Evolutionary conservation across 257 asterid genomes (phyloP).

Genomic region (Misopates orontium): DNA sequence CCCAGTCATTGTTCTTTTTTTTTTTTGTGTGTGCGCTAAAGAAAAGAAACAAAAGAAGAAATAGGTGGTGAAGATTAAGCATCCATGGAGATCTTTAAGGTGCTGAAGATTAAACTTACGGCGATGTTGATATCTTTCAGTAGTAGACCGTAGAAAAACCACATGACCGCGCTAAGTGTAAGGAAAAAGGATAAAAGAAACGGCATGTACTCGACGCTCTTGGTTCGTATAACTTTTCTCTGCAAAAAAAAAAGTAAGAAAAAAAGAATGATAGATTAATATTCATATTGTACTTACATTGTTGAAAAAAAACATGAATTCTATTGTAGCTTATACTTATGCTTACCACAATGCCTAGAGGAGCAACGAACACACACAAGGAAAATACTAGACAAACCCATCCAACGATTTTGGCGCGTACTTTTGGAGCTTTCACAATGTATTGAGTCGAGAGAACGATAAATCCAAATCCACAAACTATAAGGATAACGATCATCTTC

Average conservation of each 20-base stretch:
- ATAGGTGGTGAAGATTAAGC: no score
- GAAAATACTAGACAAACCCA: conserved; percentile 69
- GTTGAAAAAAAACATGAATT: no score
- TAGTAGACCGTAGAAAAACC: conserved; percentile 65
- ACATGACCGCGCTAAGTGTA: conserved; percentile 63
- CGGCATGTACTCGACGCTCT: conserved; percentile 73
- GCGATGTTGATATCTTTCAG: conserved; percentile 43
- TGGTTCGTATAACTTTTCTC: conserved; percentile 60
- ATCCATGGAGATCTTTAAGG: no score
- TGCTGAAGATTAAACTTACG: conserved; percentile 24
- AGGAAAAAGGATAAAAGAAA: conserved; percentile 58
- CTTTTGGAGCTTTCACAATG: conserved; percentile 33
- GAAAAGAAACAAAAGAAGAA: no score
- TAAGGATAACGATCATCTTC: conserved; percentile 39
- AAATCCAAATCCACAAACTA: conserved; percentile 48
- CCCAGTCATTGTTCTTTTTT: neutral
- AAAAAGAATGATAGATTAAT: no score
- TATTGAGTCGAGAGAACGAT: conserved; percentile 40
- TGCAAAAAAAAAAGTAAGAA: conserved; percentile 26
- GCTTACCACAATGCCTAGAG: conserved; percentile 56
- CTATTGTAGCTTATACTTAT: no score
- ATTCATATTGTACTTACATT: no score
- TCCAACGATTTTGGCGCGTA: conserved; percentile 50
- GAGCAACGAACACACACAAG: conserved; percentile 72
- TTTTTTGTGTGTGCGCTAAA: neutral